Conservation (phyloP, 306 rosid genomes). For the Cercis canadensis region DNA sequence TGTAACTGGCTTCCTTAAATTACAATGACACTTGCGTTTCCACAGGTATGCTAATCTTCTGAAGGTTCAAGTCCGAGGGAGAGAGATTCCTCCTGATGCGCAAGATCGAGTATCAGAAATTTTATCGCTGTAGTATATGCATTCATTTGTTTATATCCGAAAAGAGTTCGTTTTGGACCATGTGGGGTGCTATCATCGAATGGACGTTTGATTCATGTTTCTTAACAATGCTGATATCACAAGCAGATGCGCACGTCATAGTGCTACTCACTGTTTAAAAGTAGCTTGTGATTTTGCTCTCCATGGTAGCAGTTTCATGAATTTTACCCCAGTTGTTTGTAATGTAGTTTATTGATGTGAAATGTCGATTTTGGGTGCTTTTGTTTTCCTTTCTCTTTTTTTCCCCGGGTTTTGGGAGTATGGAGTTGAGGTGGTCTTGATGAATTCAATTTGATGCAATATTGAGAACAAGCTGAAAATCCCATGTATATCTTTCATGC, state of each 20-base stretch:
- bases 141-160: conserved; percentile 22
- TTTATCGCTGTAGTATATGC: conserved; percentile 56
- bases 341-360: conserved; percentile 47
- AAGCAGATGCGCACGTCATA: conserved; percentile 35
- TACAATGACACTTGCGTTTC: conserved; percentile 38
- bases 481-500: conserved; percentile 43
- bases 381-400: conserved; percentile 4
- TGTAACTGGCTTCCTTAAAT: conserved; percentile 26
- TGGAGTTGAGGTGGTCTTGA: conserved; percentile 6
- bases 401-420: conserved; percentile 18
- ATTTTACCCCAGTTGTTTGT: conserved; percentile 35
- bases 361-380: conserved; percentile 55
- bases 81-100: conserved; percentile 88
- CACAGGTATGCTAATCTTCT: conserved; percentile 85
- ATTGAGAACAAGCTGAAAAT: conserved; percentile 38
- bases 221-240: conserved; percentile 38
- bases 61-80: conserved; percentile 88
- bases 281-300: conserved; percentile 30
- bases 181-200: conserved; percentile 27
- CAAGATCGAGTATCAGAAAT: conserved; percentile 72
- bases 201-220: conserved; percentile 33
- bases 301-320: conserved; percentile 29
- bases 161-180: conserved; percentile 29
- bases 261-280: conserved; percentile 12
- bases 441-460: conserved; percentile 31